Evolutionary conservation across 108 stramenopile species (phyloP), one percentile per base, ranked within the genome.

Genomic region (Skeletonema grethae): DNA sequence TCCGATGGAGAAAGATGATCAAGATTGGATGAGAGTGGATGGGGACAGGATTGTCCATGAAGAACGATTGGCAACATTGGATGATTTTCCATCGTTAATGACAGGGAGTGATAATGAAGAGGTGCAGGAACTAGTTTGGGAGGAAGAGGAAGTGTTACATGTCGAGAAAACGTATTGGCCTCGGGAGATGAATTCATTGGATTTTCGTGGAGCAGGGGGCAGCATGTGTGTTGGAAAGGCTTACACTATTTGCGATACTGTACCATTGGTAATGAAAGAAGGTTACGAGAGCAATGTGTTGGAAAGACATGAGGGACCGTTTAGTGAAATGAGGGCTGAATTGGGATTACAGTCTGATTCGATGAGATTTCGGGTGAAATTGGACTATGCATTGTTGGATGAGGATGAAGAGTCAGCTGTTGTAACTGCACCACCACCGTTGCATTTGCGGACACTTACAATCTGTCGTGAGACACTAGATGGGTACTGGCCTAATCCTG

Each of bases 221-320:
- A 92, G 74, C 81, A 96, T 96, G 95, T 88, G 87, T 67, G 92
- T 93, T 18, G 91, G 91, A 6, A 91, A 89, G 65, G 90, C 84
- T 8, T 93, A 90, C 59, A 92, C 92, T 2, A 85, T 90, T 36
- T 87, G 88, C 48, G 83, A 81, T 53, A 84, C 81, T 0, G 39
- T 79, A 22, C 83, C 85, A 15, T 32, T 92, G 43, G n/a, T 18
- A 6, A 10, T 50, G 15, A 35, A 16, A 2, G 41, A n/a, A 1
- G 65, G 70, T 0, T 50, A 58, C 4, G 60, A 22, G 69, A 35
- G 48, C 4, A 43, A 73, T 22, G 69, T 34, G 3, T 30, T 77
- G 6, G 32, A 20, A 50, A 39, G 65, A 11, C 75, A 85, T 45
- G 85, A 85, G 50, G 95, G 95, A 31, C 95, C 95, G 4, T 94